Evolutionary conservation across 1,284 basidiomycete genomes (phyloP), one percentile per base, ranked within the genome.

Genomic region (Rhodotorula sp.): DNA sequence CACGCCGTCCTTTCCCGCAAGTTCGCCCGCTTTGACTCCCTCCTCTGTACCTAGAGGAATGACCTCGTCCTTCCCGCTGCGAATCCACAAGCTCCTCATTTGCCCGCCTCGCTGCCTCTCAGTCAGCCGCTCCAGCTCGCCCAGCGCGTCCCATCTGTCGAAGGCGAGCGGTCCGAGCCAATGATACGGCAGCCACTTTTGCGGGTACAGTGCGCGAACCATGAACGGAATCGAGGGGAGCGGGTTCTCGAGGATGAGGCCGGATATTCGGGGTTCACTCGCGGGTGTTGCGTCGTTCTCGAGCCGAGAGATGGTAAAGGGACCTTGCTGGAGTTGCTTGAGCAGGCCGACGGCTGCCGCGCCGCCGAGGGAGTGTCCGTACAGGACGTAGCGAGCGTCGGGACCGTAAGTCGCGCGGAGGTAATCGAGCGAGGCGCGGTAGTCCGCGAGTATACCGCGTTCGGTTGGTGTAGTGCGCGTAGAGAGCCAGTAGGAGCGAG

Each of bases 341-440:
- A 78, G 79, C 15, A 85, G 78, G 48, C 83, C 83, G 1, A 83
- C 74, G 0, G 84, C 81, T 24, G 82, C 79, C 2, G 84, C 80
- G 0, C 82, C 85, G 9, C 85, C 85, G 4, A 86, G 80, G 0
- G 84, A 85, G 75, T 85, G 85, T 0, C 85, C 84, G 69, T 85
- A 85, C 3, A 85, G 69, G 9, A 84, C 75, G 63, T 85, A 76
- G 3, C 65, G 71, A 2, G 80, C 74, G 1, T 61, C n/a, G 0
- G 82, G 81, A 58, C 65, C 65, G 48, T 80, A 83, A 10, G 69
- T 76, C 2, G 60, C 20, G 16, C 79, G 67, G 2, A 81, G 77
- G 72, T 83, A 80, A 4, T 75, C 58, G 13, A 84, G 76, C 4
- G 78, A 77, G 20, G 76, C 69, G 1, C 52, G 61, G 74, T 85